These are phyloP conservation scores for Gaeumannomyces sp. DNA, from an alignment of 2,329 filamentous ascomycete genomes.

Conservation along the genomic window DNA sequence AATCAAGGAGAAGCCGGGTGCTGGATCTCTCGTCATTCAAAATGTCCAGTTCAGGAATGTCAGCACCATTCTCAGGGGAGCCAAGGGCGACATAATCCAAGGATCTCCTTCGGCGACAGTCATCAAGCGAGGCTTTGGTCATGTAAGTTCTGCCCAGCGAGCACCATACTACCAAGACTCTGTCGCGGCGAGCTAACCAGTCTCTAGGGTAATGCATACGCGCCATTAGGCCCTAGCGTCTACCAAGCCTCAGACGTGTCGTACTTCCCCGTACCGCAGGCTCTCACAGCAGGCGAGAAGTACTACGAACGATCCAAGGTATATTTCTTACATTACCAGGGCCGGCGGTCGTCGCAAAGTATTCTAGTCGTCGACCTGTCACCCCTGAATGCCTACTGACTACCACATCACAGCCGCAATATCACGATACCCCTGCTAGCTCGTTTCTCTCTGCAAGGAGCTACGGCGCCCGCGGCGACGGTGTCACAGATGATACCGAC, in stretches of 20 bases:
- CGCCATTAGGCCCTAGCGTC: constrained; percentile 33
- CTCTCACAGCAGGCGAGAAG: constrained; percentile 42
- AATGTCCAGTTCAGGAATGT: constrained; percentile 33
- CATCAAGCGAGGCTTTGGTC: constrained; percentile 5
- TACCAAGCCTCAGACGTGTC: constrained; percentile 39
- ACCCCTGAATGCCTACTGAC: neutral
- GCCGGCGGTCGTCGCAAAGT: too few species aligned
- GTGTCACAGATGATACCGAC: constrained; percentile 51
- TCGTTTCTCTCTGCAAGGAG: constrained; percentile 40
- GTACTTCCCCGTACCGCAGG: constrained; percentile 9
- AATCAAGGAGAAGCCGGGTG: constrained; percentile 27
- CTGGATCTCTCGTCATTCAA: constrained; percentile 54
- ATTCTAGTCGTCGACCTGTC: neutral
- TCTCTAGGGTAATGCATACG: constrained; percentile 60
- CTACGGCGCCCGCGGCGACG: constrained; percentile 39
- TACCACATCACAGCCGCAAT: constrained; percentile 48
- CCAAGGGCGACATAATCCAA: constrained; percentile 42
- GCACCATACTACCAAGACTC: neutral
- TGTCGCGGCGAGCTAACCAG: neutral
- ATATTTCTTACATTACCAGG: neutral
- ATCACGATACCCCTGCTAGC: constrained; percentile 48
- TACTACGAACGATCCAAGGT: constrained; percentile 59
- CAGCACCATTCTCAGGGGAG: constrained; percentile 32
- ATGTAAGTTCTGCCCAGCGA: neutral
- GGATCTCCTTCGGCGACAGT: constrained; percentile 43